Percentiles rank a stretch among this genome's conserved stretches.
Evolutionary conservation across 2,329 filamentous ascomycete species (phyloP).

Genomic region (Phialophora tarda): DNA sequence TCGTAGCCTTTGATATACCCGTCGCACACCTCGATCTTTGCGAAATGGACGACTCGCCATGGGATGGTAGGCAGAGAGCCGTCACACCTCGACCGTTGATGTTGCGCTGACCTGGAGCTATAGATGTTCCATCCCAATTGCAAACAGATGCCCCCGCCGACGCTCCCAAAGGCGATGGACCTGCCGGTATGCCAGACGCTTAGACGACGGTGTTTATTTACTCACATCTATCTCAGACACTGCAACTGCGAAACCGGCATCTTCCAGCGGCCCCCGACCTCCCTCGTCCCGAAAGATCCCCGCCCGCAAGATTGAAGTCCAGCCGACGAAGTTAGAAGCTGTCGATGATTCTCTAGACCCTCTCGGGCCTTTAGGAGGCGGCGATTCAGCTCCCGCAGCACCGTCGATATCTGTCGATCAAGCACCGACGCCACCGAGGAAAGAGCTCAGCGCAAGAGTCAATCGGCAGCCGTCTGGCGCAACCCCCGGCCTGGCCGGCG

Average conservation of each 20-base stretch:
- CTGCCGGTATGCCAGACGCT: slow-evolving; percentile 25
- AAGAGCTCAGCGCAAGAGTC: slow-evolving; percentile 56
- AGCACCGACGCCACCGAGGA: slow-evolving; percentile 64
- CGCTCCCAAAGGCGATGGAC: slow-evolving; percentile 41
- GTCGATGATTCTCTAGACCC: slow-evolving; percentile 68
- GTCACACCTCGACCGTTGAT: slow-evolving; percentile 36
- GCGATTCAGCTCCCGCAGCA: slow-evolving; percentile 40
- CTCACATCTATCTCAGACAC: slow-evolving; percentile 29
- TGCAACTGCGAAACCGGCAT: slow-evolving; percentile 41
- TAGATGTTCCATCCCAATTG: slow-evolving; percentile 56
- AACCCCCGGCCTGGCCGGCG: slow-evolving; percentile 64
- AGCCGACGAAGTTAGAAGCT: slow-evolving; percentile 67
- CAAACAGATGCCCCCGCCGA: slow-evolving; percentile 39
- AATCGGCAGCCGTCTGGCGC: slow-evolving; percentile 43
- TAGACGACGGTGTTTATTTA: slow-evolving; percentile 13
- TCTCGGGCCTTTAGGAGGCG: slow-evolving; percentile 62
- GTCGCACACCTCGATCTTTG: slow-evolving; percentile 1
- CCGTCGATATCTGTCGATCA: slow-evolving; percentile 54
- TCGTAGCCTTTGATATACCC: not conserved
- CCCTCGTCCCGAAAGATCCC: slow-evolving; percentile 57
- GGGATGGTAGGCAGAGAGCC: slow-evolving; percentile 53
- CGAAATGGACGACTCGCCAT: slow-evolving; percentile 52
- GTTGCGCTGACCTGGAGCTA: slow-evolving; percentile 28
- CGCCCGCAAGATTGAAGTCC: slow-evolving; percentile 63
- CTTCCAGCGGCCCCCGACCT: slow-evolving; percentile 53